Percentiles rank a stretch among this genome's conserved stretches.
Evolutionary conservation across 495 filamentous ascomycete species (phyloP).

Genomic region (Penicillium pancosmium): DNA sequence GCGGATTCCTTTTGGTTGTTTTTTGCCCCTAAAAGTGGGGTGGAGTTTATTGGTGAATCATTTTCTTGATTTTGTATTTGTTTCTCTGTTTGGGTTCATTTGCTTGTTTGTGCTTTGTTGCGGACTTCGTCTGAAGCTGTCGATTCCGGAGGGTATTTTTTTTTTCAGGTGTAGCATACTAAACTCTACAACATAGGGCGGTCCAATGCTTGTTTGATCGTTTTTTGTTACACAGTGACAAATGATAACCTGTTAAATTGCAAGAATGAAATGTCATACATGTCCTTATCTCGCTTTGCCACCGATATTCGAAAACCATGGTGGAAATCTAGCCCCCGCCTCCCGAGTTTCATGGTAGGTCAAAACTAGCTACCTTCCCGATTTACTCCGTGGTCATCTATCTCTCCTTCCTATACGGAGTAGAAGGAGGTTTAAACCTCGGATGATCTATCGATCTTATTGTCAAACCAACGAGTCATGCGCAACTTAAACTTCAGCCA

Average conservation of each 20-base stretch:
- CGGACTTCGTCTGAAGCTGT: background rate
- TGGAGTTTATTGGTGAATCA: background rate
- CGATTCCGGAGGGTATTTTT: background rate
- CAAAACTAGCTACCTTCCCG: background rate
- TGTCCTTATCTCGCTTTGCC: background rate
- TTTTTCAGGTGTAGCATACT: background rate
- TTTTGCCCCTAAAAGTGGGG: background rate
- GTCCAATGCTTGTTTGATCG: background rate
- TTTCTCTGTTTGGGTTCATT: background rate
- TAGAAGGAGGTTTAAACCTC: background rate
- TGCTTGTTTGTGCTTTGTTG: background rate
- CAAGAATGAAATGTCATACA: background rate
- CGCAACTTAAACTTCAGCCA: constrained; percentile 1
- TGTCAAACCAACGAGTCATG: background rate
- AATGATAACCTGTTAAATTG: background rate
- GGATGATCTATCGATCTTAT: background rate
- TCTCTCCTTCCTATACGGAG: background rate
- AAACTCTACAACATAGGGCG: background rate
- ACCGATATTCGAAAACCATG: background rate
- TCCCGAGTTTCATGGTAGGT: background rate
- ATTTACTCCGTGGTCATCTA: background rate
- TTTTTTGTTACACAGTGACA: background rate
- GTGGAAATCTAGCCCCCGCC: background rate
- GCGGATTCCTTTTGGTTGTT: background rate
- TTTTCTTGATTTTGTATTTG: background rate